Evolutionary conservation across 306 rosid genomes (phyloP).

Genomic region (Rosa chinensis): DNA sequence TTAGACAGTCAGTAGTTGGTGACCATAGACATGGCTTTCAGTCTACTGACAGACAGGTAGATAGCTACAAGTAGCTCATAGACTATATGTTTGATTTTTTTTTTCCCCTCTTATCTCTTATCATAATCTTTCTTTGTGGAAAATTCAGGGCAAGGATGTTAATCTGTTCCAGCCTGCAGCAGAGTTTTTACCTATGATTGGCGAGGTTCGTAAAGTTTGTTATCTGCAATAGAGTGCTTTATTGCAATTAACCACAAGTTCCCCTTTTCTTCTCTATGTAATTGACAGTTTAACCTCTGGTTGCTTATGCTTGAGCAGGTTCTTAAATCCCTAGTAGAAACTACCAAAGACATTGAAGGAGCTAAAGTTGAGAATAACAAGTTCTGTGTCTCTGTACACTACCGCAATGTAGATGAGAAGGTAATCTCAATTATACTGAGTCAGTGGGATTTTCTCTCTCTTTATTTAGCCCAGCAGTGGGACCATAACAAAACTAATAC

Average conservation of each 20-base stretch:
- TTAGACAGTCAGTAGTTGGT: slow-evolving; percentile 49
- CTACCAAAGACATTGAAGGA: slow-evolving; percentile 67
- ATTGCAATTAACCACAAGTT: background rate
- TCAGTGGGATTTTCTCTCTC: background rate
- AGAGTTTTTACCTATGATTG: slow-evolving; percentile 75
- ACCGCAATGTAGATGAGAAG: slow-evolving; percentile 91
- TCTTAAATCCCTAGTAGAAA: slow-evolving; percentile 51
- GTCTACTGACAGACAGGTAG: slow-evolving; percentile 60
- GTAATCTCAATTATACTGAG: slow-evolving; percentile 29
- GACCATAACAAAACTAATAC: background rate
- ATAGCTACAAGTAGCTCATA: slow-evolving; percentile 10
- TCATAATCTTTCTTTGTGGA: slow-evolving; percentile 4
- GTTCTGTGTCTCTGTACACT: slow-evolving; percentile 93
- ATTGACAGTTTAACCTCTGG: slow-evolving; percentile 20
- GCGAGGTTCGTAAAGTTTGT: slow-evolving; percentile 45
- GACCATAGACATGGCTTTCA: slow-evolving; percentile 45
- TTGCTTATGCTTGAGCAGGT: slow-evolving; percentile 55
- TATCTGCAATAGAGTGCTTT: slow-evolving; percentile 12
- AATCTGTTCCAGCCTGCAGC: slow-evolving; percentile 91
- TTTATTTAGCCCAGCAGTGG: background rate
- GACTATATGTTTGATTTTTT: background rate
- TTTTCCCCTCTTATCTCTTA: background rate
- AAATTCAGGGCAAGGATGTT: slow-evolving; percentile 72
- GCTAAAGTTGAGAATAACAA: slow-evolving; percentile 79
- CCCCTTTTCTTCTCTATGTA: slow-evolving; percentile 17